Evolutionary conservation across 2,329 filamentous ascomycete species (phyloP).

Genomic region (Canariomyces notabilis): DNA sequence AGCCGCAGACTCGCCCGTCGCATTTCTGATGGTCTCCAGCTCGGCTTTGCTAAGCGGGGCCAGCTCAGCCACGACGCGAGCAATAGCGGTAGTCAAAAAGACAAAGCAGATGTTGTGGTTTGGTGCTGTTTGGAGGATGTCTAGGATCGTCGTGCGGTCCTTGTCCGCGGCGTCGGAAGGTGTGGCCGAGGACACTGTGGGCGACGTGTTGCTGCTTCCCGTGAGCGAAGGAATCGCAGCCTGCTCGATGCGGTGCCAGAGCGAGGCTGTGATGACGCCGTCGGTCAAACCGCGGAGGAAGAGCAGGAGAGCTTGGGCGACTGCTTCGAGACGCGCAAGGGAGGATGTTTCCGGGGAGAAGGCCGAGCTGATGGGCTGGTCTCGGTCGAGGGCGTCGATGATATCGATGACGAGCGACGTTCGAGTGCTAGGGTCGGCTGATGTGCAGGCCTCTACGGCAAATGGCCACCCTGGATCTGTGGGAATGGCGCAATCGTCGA

Average conservation of each 20-base stretch:
- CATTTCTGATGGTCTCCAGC: constrained; percentile 31
- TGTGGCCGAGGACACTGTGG: background rate
- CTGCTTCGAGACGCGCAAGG: constrained; percentile 65
- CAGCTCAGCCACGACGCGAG: constrained; percentile 47
- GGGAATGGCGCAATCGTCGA: constrained; percentile 49
- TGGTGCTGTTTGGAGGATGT: constrained; percentile 65
- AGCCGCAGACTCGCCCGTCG: constrained; percentile 6
- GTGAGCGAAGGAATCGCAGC: constrained; percentile 30
- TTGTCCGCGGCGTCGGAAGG: constrained; percentile 31
- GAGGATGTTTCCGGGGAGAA: constrained; percentile 61
- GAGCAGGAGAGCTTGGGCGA: constrained; percentile 64
- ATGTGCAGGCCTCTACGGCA: constrained; percentile 36
- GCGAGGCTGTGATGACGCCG: constrained; percentile 64
- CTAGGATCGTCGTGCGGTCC: constrained; percentile 56
- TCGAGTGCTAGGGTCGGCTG: constrained; percentile 26
- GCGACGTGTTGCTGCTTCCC: background rate
- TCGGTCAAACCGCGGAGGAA: constrained; percentile 74
- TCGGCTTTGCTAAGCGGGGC: constrained; percentile 36
- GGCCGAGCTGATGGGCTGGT: constrained; percentile 53
- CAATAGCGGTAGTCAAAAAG: constrained; percentile 74
- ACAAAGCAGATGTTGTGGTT: constrained; percentile 87
- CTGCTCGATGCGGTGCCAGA: constrained; percentile 67
- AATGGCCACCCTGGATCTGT: constrained; percentile 58
- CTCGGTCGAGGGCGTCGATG: constrained; percentile 68
- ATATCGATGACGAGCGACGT: constrained; percentile 34